These are phyloP conservation scores for Eucalyptus brandiana DNA, from an alignment of 345 rosid species.

Conservation along the genomic window DNA sequence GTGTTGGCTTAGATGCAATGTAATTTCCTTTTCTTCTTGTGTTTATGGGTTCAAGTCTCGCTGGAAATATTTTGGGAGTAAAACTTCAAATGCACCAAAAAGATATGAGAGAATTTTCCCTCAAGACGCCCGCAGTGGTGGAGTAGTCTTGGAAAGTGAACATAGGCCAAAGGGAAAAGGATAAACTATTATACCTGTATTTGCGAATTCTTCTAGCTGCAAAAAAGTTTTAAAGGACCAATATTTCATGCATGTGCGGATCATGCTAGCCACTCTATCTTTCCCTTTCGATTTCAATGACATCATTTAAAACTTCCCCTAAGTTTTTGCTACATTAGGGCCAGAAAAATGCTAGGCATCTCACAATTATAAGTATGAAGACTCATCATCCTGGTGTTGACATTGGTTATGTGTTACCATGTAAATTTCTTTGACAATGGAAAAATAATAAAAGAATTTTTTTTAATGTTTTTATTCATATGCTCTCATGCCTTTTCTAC, in stretches of 20 bases:
- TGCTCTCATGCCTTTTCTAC: background rate
- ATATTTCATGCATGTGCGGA: background rate
- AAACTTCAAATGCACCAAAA: background rate
- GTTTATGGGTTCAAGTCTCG: background rate
- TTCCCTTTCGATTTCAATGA: background rate
- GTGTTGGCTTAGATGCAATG: background rate
- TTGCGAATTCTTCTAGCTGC: background rate
- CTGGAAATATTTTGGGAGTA: background rate
- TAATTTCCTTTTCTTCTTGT: background rate
- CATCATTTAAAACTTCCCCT: background rate
- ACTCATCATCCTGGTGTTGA: background rate
- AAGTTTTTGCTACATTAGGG: background rate
- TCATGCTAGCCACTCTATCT: background rate
- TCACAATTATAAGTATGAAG: background rate
- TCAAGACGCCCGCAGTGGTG: background rate
- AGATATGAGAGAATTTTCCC: rapidly evolving
- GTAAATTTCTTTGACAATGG: background rate
- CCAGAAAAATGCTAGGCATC: background rate
- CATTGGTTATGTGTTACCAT: background rate
- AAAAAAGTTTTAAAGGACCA: background rate
- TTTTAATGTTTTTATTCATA: background rate
- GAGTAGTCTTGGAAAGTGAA: background rate
- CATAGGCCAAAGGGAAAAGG: background rate
- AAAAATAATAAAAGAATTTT: background rate
- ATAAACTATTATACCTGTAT: background rate